Base-by-base conservation (phyloP, 495 filamentous ascomycete genomes). In the Podospora bellae-mahoneyi region DNA sequence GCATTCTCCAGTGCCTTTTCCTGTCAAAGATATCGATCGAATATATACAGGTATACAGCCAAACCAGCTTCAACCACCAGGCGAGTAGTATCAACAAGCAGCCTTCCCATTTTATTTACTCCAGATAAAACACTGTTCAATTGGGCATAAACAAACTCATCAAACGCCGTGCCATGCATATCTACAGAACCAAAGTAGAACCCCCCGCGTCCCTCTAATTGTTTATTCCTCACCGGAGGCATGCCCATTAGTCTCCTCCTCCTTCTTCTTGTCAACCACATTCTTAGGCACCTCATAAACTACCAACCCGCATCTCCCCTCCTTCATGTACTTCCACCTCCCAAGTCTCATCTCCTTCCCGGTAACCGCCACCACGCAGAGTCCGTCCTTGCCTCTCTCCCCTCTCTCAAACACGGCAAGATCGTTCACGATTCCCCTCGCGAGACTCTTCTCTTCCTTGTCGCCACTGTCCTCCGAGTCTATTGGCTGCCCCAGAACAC, bases 311-410 rank as follows among this genome's bases (percentile, higher is more conserved):
- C 94, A 96, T 71, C 87, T 89, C 3, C 87, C 93, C 0, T 81
- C 79, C 65, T 79, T 77, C 62, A 87, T 76, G 1, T 84, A 69
- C 71, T 85, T 86, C 91, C 92, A 97, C 66, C 90, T 83, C 1
- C 91, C 94, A 39, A 96, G 79, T 23, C 92, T 84, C 73, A 92
- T 88, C 79, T 97, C 94, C 74, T 93, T 96, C 20, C 92, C 94
- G 9, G 94, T 84, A 2, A 89, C 95, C 60, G 87, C 91, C 48
- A 94, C 91, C 55, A 99, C 84, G 68, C 89, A 93, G 0, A 97
- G 72, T 16, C 91, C 92, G 39, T 92, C 90, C 66, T 86, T 85
- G 60, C 84, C 89, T 68, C 84, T 82, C 60, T 89, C 90, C 9
- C 85, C 92, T 62, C 84, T 83, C 74, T 97, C 94, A 71, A 95